Base-by-base conservation (phyloP, 2,329 filamentous ascomycete genomes). In the Beauveria varroae region DNA sequence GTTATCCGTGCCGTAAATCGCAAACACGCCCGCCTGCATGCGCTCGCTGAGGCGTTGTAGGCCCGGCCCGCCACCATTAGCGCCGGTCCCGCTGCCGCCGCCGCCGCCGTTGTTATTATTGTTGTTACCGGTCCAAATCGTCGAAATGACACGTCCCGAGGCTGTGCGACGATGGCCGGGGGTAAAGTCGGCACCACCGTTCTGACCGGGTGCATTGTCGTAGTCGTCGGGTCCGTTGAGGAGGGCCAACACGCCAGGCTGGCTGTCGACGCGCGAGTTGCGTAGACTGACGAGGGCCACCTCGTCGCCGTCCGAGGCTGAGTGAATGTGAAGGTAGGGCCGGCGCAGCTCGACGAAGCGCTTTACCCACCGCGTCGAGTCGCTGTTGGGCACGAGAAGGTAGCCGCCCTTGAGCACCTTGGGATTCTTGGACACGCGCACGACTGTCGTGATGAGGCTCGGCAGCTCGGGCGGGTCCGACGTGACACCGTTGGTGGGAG, bases 271-370 rank as follows among this genome's bases (percentile, higher is more conserved):
- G n/a, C 93, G 84, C 8, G 91, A 89, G 69, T 96, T 96, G 41
- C 88, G 86, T 60, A 99, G 80, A 70, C 93, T 96, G 67, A 98
- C 90, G 10, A 95, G 87, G 59, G 88, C 91, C 51, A 97, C 83
- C 74, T 97, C 93, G 67, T 98, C 95, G 20, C 93, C 93, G 46
- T 96, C 90, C 0, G 87, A 86, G 0, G 89, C 87, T 26, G 86
- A 89, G 75, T 98, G 91, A 41, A 99, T 85, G 73, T 98, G 92
- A 58, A 99, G 81, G 71, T 98, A 99, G 0, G 95, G 95, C 57
- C 89, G 84, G 37, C 95, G 86, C 30, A 99, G 83, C 75, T 99
- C 95, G 55, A 97, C 91, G 70, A 96, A 98, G 47, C 93, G 87
- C 68, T 93, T 91, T 30, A 95, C 84, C 95, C 95, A 99, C 64